Evolutionary conservation across 441 rosid genomes (phyloP), one percentile per base, ranked within the genome.

Genomic region (Breynia disticha): DNA sequence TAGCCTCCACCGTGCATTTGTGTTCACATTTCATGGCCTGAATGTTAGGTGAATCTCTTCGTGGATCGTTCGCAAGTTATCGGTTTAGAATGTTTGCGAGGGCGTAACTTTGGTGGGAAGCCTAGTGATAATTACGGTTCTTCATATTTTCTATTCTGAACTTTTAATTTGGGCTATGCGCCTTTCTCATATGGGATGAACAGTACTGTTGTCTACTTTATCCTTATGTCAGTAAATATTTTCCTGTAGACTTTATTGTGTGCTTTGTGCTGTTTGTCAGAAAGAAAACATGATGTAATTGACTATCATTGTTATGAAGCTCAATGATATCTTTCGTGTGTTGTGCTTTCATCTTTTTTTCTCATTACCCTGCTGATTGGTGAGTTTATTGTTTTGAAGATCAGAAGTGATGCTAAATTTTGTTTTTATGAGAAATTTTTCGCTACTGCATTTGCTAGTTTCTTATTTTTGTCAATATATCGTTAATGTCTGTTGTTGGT

Each of bases 11-110:
- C 12, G 5, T 8, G 21, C 49, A 1, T 51, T 44, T 5, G 15
- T 55, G 10, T 44, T 42, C 51, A 20, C 11, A 1, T 61, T 22
- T 65, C 3, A 46, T 44, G 55, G 1, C 38, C 16, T 61, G 46
- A 52, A 38, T 55, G 61, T 56, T 79, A 91, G 96, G 96, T 87
- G 65, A 91, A 87, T 64, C 98, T 91, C 39, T 91, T 83, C 42
- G 87, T 91, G 43, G 95, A 87, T 72, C 96, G 82, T 63, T 80
- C 90, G 48, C 94, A 87, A 75, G 81, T 87, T 44, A 83, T 82
- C 79, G 81, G 80, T 70, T 73, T 87, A 14, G 98, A 85, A 68
- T 82, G 96, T 57, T 84, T 91, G 52, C 73, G 96, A 6, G 88
- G 93, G 56, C 71, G 67, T 50, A 76, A 81, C 69, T 60, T 80